These are phyloP conservation scores for Monilinia polystroma DNA, from an alignment of 2,329 filamentous ascomycete species.

Conservation along the genomic window DNA sequence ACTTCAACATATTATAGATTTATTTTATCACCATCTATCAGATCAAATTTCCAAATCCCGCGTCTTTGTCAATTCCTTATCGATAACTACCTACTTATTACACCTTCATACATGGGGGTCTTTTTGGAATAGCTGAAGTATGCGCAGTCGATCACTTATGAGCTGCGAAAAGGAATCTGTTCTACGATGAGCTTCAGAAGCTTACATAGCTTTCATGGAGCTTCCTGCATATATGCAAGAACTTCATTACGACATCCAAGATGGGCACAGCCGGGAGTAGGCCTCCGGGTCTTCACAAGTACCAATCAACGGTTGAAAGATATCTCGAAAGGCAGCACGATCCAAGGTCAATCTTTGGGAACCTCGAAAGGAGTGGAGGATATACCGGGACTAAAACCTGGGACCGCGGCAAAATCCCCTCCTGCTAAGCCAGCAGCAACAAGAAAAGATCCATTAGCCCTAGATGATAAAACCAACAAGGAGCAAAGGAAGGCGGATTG, in stretches of 20 bases:
- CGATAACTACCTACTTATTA: slow-evolving; percentile 11
- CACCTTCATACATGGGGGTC: slow-evolving; percentile 22
- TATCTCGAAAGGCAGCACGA: slow-evolving; percentile 27
- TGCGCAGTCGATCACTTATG: slow-evolving; percentile 27
- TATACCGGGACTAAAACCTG: slow-evolving; percentile 31
- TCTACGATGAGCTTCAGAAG: slow-evolving; percentile 37
- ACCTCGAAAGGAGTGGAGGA: slow-evolving; percentile 30
- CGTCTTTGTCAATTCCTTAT: slow-evolving; percentile 15
- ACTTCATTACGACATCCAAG: slow-evolving; percentile 27
- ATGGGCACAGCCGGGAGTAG: slow-evolving; percentile 31
- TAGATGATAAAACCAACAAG: slow-evolving; percentile 67
- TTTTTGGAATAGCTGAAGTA: slow-evolving; percentile 20
- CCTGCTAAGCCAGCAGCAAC: slow-evolving; percentile 26
- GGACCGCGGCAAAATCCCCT: slow-evolving; percentile 31
- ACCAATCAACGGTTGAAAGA: slow-evolving; percentile 33
- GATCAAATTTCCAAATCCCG: not conserved
- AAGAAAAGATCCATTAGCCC: slow-evolving; percentile 57
- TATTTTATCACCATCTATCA: not conserved
- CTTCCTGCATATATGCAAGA: slow-evolving; percentile 36
- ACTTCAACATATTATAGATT: no score
- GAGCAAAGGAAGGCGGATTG: slow-evolving; percentile 96
- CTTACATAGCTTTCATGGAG: slow-evolving; percentile 34
- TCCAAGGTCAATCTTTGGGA: slow-evolving; percentile 31
- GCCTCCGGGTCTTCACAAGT: slow-evolving; percentile 38
- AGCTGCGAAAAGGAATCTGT: slow-evolving; percentile 17